phyloP scores from a whole-genome alignment of 768 basidiomycete species.

The Termitomyces sp. region DNA sequence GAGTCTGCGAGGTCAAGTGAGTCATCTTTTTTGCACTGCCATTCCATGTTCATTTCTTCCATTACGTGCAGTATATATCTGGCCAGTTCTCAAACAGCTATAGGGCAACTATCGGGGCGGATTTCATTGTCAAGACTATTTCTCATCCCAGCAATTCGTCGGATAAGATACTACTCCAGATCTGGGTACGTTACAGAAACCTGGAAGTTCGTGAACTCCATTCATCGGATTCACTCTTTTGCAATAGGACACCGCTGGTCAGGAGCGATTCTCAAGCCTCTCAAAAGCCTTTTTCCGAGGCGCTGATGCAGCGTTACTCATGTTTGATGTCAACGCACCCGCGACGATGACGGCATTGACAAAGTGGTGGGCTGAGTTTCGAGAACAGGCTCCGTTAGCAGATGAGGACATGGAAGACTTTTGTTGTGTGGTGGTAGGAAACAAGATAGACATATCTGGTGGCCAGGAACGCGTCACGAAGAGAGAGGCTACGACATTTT shows the following conservation, averaged over 20 bases:
- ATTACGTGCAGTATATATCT: constrained; percentile 58
- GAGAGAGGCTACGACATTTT: constrained; percentile 47
- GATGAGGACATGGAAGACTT: constrained; percentile 62
- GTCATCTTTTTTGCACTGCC: constrained; percentile 18
- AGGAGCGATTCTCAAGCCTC: constrained; percentile 83
- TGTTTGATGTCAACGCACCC: constrained; percentile 75
- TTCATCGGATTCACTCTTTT: neutral
- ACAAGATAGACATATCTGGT: constrained; percentile 65
- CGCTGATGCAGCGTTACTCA: constrained; percentile 76
- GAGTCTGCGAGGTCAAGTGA: constrained; percentile 69
- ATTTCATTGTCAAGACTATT: constrained; percentile 77
- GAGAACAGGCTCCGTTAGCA: constrained; percentile 57
- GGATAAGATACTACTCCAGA: constrained; percentile 65
- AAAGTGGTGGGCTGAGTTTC: constrained; percentile 82
- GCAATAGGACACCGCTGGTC: constrained; percentile 76
- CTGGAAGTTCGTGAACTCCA: neutral
- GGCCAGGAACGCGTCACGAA: constrained; percentile 24
- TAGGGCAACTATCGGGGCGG: constrained; percentile 85
- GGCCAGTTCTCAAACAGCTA: constrained; percentile 74
- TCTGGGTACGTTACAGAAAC: constrained; percentile 34
- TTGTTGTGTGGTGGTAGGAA: constrained; percentile 76
- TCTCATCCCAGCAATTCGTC: constrained; percentile 53
- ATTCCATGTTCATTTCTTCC: neutral
- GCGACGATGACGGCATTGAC: constrained; percentile 54
- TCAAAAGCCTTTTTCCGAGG: constrained; percentile 84